Evolutionary conservation across 2,329 filamentous ascomycete species (phyloP).

Genomic region (Blastomyces parvus): DNA sequence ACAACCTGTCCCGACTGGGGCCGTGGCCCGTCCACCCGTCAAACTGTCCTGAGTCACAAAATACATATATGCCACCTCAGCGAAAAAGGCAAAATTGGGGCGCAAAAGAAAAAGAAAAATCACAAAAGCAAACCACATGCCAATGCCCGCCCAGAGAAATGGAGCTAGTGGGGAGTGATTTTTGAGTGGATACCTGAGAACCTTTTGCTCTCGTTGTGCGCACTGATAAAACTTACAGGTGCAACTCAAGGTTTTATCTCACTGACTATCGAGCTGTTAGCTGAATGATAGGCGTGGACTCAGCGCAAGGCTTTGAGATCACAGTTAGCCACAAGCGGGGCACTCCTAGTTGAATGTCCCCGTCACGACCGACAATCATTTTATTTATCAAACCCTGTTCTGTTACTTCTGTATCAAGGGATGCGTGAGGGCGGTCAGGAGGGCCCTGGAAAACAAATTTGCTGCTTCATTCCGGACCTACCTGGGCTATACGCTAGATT

Average conservation of each 20-base stretch:
- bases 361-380: background rate
- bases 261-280: background rate
- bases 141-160: background rate
- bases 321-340: background rate
- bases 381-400: background rate
- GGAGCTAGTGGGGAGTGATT: background rate
- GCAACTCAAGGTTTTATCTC: background rate
- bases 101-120: background rate
- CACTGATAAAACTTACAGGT: background rate
- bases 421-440: background rate
- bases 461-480: background rate
- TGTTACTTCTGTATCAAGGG: background rate
- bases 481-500: background rate
- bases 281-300: background rate
- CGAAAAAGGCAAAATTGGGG: background rate
- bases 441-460: background rate
- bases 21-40: background rate
- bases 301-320: background rate
- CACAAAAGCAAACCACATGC: slow-evolving; percentile 3
- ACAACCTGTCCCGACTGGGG: background rate
- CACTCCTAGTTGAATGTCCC: background rate
- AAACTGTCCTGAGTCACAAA: background rate
- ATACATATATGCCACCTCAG: background rate
- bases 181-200: slow-evolving; percentile 1
- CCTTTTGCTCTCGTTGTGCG: background rate